phyloP scores from a whole-genome alignment of 2,329 filamentous ascomycete species.

The Sarocladium oryzae region DNA sequence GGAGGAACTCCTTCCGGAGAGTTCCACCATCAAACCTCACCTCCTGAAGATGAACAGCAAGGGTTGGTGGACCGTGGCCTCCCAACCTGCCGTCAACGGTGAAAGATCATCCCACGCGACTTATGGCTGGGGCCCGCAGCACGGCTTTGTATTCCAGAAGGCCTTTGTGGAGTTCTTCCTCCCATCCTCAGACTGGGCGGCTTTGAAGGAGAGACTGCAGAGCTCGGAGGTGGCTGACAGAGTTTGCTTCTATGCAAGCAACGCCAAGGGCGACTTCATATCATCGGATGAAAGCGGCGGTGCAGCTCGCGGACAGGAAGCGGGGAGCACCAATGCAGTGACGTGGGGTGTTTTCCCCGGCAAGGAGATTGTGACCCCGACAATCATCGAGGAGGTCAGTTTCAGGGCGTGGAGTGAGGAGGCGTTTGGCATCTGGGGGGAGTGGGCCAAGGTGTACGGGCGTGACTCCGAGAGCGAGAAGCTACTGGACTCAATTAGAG shows the following conservation, averaged over 20 bases:
- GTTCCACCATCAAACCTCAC: constrained; percentile 68
- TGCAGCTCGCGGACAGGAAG: constrained; percentile 4
- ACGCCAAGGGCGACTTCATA: constrained; percentile 69
- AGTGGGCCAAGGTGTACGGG: constrained; percentile 89
- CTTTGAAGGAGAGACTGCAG: constrained; percentile 55
- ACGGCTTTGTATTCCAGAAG: constrained; percentile 97
- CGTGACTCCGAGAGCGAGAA: constrained; percentile 63
- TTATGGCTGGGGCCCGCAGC: constrained; percentile 88
- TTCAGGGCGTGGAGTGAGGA: constrained; percentile 94
- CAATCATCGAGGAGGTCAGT: constrained; percentile 92
- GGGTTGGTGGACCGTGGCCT: constrained; percentile 95
- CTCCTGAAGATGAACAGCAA: constrained; percentile 69
- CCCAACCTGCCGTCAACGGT: constrained; percentile 89
- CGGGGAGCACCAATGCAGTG: constrained; percentile 74
- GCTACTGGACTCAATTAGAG: constrained; percentile 60
- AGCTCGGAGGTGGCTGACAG: constrained; percentile 51
- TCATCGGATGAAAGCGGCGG: constrained; percentile 51
- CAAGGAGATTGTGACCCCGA: constrained; percentile 93
- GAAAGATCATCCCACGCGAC: constrained; percentile 66
- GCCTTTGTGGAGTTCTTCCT: constrained; percentile 97
- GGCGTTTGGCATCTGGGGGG: constrained; percentile 89
- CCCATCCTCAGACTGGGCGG: constrained; percentile 63
- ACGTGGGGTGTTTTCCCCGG: constrained; percentile 95
- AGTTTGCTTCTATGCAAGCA: constrained; percentile 84
- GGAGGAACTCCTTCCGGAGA: constrained; percentile 79